Percentiles rank a stretch among this genome's conserved stretches.
Evolutionary conservation across 2,329 filamentous ascomycete genomes (phyloP).

Genomic region (Colletotrichum godetiae): DNA sequence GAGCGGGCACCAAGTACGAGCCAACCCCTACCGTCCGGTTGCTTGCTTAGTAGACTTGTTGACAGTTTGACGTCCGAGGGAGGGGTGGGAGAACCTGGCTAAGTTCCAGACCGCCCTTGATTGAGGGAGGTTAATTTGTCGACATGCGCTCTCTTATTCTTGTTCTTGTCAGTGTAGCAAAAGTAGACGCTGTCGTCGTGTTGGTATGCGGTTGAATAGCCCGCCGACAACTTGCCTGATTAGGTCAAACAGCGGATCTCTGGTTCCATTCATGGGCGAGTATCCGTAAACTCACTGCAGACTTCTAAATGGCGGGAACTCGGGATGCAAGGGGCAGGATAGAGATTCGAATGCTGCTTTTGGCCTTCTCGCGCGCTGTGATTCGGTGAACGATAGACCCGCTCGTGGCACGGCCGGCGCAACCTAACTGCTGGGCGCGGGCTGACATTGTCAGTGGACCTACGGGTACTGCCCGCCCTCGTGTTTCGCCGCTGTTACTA

Average conservation of each 20-base stretch:
- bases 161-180: neutral
- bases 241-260: neutral
- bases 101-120: neutral
- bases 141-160: neutral
- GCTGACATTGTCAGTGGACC: constrained; percentile 10
- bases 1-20: neutral
- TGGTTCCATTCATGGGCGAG: neutral
- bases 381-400: constrained; percentile 26
- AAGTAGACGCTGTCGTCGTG: neutral
- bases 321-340: constrained; percentile 16
- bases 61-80: neutral
- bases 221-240: neutral
- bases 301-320: neutral
- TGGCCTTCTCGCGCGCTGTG: constrained; percentile 29
- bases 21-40: neutral
- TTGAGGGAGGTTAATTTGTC: neutral
- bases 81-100: neutral
- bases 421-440: constrained; percentile 13
- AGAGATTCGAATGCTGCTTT: constrained; percentile 29
- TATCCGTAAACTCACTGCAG: neutral
- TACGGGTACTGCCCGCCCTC: neutral
- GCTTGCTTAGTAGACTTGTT: neutral
- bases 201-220: neutral
- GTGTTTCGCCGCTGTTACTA: neutral
- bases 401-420: constrained; percentile 11